Evolutionary conservation across 2,329 filamentous ascomycete genomes (phyloP).

Genomic region (Pseudocercospora pini-densiflorae): DNA sequence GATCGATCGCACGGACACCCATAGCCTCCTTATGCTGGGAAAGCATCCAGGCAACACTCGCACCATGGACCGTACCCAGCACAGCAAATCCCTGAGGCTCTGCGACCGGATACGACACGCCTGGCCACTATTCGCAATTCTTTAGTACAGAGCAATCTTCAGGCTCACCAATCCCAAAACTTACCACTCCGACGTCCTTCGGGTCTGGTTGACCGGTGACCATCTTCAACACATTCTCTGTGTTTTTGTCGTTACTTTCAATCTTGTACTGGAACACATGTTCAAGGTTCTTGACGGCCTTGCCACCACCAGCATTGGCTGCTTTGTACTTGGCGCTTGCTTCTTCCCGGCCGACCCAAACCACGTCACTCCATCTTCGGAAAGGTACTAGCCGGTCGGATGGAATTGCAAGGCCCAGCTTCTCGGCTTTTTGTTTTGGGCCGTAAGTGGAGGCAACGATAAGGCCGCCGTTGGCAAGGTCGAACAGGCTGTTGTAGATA

Average conservation of each 20-base stretch:
- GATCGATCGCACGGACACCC: slow-evolving; percentile 16
- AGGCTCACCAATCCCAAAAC: background rate
- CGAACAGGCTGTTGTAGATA: background rate
- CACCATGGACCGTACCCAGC: background rate
- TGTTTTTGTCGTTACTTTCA: background rate
- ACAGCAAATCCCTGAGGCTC: background rate
- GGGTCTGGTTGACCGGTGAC: background rate
- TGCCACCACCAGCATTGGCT: background rate
- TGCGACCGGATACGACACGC: background rate
- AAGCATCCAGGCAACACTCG: slow-evolving; percentile 11
- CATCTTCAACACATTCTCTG: background rate
- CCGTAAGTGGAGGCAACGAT: background rate
- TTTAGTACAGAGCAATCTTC: background rate
- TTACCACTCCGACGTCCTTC: background rate
- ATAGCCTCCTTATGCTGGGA: slow-evolving; percentile 16
- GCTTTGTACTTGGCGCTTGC: background rate
- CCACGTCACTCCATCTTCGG: background rate
- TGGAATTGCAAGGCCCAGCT: background rate
- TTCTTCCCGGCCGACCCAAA: background rate
- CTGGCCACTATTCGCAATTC: background rate
- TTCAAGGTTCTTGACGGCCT: background rate
- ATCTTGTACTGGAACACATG: background rate
- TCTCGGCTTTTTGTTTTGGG: background rate
- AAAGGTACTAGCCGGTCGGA: background rate
- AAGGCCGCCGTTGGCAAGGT: background rate